These are phyloP conservation scores for Lichtheimia ramosa DNA, from an alignment of 371 early-diverging fungal genomes.

Conservation along the genomic window DNA sequence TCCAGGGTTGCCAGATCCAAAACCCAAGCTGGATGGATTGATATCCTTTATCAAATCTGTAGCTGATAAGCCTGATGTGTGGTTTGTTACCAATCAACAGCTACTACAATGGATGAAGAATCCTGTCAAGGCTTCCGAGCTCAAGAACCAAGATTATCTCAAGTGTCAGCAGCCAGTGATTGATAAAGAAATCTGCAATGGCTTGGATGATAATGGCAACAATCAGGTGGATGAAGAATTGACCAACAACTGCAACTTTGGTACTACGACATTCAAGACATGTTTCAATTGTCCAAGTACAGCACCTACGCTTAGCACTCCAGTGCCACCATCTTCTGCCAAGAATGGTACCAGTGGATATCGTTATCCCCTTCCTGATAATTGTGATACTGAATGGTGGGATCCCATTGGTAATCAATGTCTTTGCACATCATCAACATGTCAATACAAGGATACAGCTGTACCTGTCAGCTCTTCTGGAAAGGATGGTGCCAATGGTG, in stretches of 20 bases:
- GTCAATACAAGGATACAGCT: conserved; percentile 49
- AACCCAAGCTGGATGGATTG: conserved; percentile 28
- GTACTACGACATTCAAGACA: conserved; percentile 53
- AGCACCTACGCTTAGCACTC: conserved; percentile 51
- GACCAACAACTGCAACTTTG: conserved; percentile 55
- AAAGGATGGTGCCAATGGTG: not conserved
- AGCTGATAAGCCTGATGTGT: conserved; percentile 50
- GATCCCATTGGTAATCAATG: conserved; percentile 63
- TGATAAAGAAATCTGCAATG: conserved; percentile 71
- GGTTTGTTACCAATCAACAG: conserved; percentile 69
- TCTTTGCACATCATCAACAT: conserved; percentile 46
- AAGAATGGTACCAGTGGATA: conserved; percentile 47
- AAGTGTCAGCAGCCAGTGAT: conserved; percentile 58
- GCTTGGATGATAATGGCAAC: conserved; percentile 60
- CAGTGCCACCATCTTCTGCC: conserved; percentile 47
- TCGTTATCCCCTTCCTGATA: conserved; percentile 55
- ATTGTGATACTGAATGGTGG: conserved; percentile 74
- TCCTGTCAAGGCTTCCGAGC: conserved; percentile 61
- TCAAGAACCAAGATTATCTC: conserved; percentile 55
- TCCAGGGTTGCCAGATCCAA: conserved; percentile 38
- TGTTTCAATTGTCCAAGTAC: conserved; percentile 67
- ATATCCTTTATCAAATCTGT: conserved; percentile 44
- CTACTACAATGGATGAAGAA: conserved; percentile 64
- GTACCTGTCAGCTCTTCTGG: conserved; percentile 18
- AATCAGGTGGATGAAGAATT: conserved; percentile 46